Base-by-base conservation (phyloP, 2,329 filamentous ascomycete genomes). In the Verticillium nonalfalfae region DNA sequence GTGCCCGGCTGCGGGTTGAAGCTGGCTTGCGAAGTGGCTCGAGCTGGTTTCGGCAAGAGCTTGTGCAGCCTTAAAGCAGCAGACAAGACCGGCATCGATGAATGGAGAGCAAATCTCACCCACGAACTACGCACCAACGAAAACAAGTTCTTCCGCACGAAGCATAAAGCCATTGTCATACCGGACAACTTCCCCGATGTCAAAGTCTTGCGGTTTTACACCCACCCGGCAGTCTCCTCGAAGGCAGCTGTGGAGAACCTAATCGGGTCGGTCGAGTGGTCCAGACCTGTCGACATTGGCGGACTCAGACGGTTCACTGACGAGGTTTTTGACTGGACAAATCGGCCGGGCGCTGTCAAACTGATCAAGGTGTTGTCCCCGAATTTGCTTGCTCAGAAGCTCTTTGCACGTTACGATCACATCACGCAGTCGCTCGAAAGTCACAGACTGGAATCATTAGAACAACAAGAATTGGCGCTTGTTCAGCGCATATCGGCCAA, bases 1-100 rank as follows among this genome's bases (percentile, higher is more conserved):
- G 89, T 99, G 15, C 87, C 90, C 0, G 90, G 91, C 4, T 96
- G 93, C 68, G 95, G 95, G 1, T 86, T 92, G 57, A 96, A 94
- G 70, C 81, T 93, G 11, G 94, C 95, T 0, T 95, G 90, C 66
- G 92, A 97, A 72, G 96, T 95, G 60, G 93, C 93, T 38, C 86
- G 86, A 68, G 95, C 92, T 59, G 93, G 93, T 0, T 98, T 94
- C 73, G 95, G 94, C 1, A 84, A 81, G 62, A 85, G 89, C 39
- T 76, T 98, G 4, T 94, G 90, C 71, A 79, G 76, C 2, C 75
- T 95, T 34, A 82, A 85, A 61, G 79, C 76, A 38, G 80, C 82
- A 5, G 87, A 93, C 67, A 74, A 74, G 2, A 76, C 74, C 1
- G 88, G 82, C 3, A 76, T 96, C 56, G 76, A 75, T 1, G 78